Conservation (phyloP, 106 monocot genomes). For the Amphibolis antarctica region DNA sequence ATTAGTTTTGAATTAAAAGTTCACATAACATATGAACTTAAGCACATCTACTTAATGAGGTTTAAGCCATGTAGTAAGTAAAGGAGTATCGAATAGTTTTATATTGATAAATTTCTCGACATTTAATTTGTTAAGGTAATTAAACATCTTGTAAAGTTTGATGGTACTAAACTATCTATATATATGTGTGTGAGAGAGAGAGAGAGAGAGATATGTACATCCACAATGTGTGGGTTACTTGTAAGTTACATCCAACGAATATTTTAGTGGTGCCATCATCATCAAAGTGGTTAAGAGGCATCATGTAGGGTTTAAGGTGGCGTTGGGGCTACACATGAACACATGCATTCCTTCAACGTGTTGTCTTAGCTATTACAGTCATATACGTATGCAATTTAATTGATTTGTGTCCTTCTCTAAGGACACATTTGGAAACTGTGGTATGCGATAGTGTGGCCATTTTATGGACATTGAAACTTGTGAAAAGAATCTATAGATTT, state of each 20-base stretch:
- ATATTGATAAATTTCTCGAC: too few relatives aligned
- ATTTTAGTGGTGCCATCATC: neutral
- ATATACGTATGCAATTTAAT: neutral
- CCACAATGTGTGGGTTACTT: neutral
- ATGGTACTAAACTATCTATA: neutral
- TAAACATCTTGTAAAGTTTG: neutral
- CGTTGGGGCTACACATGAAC: neutral
- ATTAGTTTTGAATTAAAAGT: too few relatives aligned
- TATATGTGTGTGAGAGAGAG: too few relatives aligned
- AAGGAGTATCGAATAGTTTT: too few relatives aligned
- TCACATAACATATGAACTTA: too few relatives aligned
- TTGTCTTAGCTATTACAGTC: neutral
- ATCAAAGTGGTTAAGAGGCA: neutral
- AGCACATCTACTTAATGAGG: too few relatives aligned
- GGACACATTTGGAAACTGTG: too few relatives aligned
- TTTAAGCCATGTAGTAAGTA: too few relatives aligned
- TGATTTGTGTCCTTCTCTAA: neutral
- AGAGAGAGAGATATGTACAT: neutral
- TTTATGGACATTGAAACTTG: too few relatives aligned
- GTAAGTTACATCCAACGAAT: neutral
- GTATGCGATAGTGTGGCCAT: too few relatives aligned
- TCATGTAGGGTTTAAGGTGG: neutral
- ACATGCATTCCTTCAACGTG: neutral
- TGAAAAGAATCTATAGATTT: too few relatives aligned
- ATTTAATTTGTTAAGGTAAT: too few relatives aligned